These are phyloP conservation scores for Glaciozyma martinii DNA, from an alignment of 768 basidiomycete species.

Conservation along the genomic window DNA sequence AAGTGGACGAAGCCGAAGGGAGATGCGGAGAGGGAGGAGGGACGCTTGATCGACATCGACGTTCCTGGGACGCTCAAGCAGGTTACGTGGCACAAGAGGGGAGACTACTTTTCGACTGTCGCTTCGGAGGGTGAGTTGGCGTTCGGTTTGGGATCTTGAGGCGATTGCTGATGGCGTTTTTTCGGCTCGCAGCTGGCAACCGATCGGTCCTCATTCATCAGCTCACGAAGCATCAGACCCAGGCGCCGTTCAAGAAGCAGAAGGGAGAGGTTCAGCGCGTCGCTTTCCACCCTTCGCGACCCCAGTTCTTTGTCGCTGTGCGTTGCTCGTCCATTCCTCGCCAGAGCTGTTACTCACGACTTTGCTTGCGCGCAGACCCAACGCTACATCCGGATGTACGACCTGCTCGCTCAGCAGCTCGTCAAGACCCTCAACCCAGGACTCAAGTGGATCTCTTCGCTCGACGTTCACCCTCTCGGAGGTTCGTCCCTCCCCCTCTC, in stretches of 20 bases:
- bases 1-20: constrained; percentile 42
- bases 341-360: constrained; percentile 1
- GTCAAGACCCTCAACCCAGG: constrained; percentile 91
- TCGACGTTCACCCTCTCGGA: constrained; percentile 79
- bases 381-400: constrained; percentile 90
- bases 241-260: constrained; percentile 94
- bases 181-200: constrained; percentile 51
- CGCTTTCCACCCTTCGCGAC: constrained; percentile 86
- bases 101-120: constrained; percentile 91
- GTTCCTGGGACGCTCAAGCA: constrained; percentile 55
- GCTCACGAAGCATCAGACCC: constrained; percentile 81
- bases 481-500: constrained; percentile 1
- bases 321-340: constrained; percentile 36
- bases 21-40: constrained; percentile 38
- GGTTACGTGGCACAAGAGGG: constrained; percentile 82
- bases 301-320: constrained; percentile 96
- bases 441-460: constrained; percentile 90
- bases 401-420: constrained; percentile 84
- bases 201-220: constrained; percentile 94
- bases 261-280: constrained; percentile 84
- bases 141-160: background rate
- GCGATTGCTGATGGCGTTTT: background rate
- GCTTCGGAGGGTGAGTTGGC: constrained; percentile 48
- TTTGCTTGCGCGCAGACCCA: constrained; percentile 59
- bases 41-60: constrained; percentile 42